Evolutionary conservation across 2,329 filamentous ascomycete genomes (phyloP).

Genomic region (Microcyclospora tardicrescens): DNA sequence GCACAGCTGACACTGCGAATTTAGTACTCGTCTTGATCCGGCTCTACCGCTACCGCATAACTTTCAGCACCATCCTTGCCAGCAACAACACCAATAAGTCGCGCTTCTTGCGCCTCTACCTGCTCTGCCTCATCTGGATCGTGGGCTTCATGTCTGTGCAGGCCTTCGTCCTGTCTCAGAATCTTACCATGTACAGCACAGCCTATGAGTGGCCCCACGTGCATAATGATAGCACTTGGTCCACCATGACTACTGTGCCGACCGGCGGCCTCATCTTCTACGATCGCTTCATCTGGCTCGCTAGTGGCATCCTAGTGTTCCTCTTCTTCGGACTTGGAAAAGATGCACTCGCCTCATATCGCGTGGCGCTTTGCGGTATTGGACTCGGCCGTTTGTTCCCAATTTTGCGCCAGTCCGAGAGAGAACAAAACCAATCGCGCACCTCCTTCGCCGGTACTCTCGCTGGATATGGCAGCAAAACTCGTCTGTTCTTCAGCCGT

Average conservation of each 20-base stretch:
- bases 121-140: slow-evolving; percentile 41
- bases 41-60: slow-evolving; percentile 46
- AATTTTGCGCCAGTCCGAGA: slow-evolving; percentile 1
- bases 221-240: slow-evolving; percentile 38
- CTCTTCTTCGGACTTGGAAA: slow-evolving; percentile 51
- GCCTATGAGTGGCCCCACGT: slow-evolving; percentile 37
- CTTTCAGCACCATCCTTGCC: slow-evolving; percentile 44
- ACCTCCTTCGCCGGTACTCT: background rate
- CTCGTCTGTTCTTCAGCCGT: too few species aligned
- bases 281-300: slow-evolving; percentile 47
- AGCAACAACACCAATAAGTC: slow-evolving; percentile 43
- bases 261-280: slow-evolving; percentile 33
- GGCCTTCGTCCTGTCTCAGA: slow-evolving; percentile 36
- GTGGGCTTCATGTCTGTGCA: slow-evolving; percentile 41
- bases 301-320: slow-evolving; percentile 43
- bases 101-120: slow-evolving; percentile 49
- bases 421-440: background rate
- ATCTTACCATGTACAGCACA: slow-evolving; percentile 17
- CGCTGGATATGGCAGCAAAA: too few species aligned
- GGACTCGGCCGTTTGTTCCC: slow-evolving; percentile 25
- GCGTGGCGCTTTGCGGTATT: slow-evolving; percentile 28
- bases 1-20: slow-evolving; percentile 2
- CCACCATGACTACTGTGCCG: slow-evolving; percentile 35
- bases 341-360: slow-evolving; percentile 47
- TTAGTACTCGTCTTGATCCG: slow-evolving; percentile 47